Evolutionary conservation across 495 filamentous ascomycete species (phyloP).

Genomic region (Alectoria sarmentosa): DNA sequence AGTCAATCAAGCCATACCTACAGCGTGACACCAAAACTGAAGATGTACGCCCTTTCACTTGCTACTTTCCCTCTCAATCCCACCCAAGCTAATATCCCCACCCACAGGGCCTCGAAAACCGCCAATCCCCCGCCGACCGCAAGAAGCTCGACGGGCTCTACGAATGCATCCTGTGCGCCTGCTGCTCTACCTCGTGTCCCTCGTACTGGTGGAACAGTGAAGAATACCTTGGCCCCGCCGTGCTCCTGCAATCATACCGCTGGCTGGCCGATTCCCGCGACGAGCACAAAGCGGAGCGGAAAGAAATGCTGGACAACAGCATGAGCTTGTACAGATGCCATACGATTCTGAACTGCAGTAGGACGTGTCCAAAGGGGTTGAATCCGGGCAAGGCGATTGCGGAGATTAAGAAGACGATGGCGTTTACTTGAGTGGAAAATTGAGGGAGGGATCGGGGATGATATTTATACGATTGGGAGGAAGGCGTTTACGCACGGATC

Average conservation of each 20-base stretch:
- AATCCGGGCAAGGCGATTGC: constrained; percentile 93
- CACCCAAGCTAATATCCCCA: constrained; percentile 1
- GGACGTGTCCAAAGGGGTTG: constrained; percentile 95
- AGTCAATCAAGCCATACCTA: constrained; percentile 98
- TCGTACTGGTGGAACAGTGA: constrained; percentile 99
- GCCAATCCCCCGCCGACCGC: constrained; percentile 81
- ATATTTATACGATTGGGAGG: not conserved
- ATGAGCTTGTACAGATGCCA: constrained; percentile 99
- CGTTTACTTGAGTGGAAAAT: constrained; percentile 39
- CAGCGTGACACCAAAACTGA: constrained; percentile 72
- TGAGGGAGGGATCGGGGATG: not conserved
- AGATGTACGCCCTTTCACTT: constrained; percentile 50
- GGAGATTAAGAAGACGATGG: constrained; percentile 97
- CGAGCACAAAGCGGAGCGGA: constrained; percentile 77
- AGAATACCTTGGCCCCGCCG: constrained; percentile 94
- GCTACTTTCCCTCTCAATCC: constrained; percentile 4
- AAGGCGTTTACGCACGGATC: not conserved
- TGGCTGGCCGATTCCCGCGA: constrained; percentile 93
- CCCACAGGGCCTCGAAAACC: constrained; percentile 72
- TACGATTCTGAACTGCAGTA: constrained; percentile 96
- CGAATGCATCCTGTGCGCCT: constrained; percentile 99
- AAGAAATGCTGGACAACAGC: constrained; percentile 88
- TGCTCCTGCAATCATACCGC: constrained; percentile 92
- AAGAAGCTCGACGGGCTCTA: constrained; percentile 97
- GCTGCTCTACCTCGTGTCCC: constrained; percentile 96